A percentile compares a stretch with the other conserved stretches of the same genome.
Conservation (phyloP, 2,329 filamentous ascomycete genomes). For the Trichothecium roseum region DNA sequence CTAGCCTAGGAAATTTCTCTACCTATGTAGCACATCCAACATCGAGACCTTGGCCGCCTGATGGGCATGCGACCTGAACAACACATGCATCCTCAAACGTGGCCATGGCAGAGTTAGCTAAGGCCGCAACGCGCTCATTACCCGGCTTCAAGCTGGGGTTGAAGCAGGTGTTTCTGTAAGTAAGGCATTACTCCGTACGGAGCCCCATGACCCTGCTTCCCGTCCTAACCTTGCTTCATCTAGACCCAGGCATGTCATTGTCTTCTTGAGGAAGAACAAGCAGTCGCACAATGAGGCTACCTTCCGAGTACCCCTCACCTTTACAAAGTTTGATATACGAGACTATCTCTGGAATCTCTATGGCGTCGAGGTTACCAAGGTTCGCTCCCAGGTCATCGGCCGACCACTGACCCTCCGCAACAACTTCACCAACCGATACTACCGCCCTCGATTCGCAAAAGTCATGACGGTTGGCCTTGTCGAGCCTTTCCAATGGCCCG, state of each 20-base stretch:
- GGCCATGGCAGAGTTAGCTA: slow-evolving; percentile 29
- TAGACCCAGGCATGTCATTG: slow-evolving; percentile 74
- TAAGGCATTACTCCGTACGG: not conserved
- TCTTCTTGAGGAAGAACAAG: slow-evolving; percentile 61
- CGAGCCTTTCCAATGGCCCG: slow-evolving; percentile 82
- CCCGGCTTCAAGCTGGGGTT: slow-evolving; percentile 37
- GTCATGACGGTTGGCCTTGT: slow-evolving; percentile 90
- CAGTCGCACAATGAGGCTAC: slow-evolving; percentile 72
- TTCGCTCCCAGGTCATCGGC: slow-evolving; percentile 70
- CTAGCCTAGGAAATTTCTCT: slow-evolving; percentile 2
- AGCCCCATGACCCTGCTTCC: not conserved
- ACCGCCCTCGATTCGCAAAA: slow-evolving; percentile 66
- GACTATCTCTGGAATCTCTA: slow-evolving; percentile 91
- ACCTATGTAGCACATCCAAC: not conserved
- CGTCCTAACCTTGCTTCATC: slow-evolving; percentile 1
- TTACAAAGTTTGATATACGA: slow-evolving; percentile 93
- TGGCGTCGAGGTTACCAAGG: slow-evolving; percentile 57
- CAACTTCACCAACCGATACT: slow-evolving; percentile 44
- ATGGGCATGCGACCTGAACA: too few species aligned
- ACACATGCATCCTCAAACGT: slow-evolving; percentile 1
- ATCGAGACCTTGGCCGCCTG: not conserved
- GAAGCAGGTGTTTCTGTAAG: slow-evolving; percentile 48
- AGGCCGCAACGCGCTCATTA: slow-evolving; percentile 24
- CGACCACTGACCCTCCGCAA: slow-evolving; percentile 42
- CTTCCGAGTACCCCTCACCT: slow-evolving; percentile 81